Base-by-base conservation (phyloP, 2,329 filamentous ascomycete species). In the Pleomassaria siparia region DNA sequence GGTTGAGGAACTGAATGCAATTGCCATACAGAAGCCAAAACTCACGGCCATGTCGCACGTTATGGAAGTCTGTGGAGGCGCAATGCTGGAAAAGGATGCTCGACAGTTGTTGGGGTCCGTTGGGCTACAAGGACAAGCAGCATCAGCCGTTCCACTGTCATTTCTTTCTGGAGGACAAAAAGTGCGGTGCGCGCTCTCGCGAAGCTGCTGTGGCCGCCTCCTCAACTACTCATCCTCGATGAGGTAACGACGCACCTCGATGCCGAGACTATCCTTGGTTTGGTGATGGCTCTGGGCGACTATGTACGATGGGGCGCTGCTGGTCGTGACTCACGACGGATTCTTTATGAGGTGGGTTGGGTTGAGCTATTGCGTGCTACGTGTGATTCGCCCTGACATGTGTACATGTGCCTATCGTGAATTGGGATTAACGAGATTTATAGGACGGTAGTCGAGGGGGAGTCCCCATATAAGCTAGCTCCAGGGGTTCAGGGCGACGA, bases 201-300 rank as follows among this genome's bases (percentile, higher is more conserved):
- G 1, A 79, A 82, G 40, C 71, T 91, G n/a, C 72, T 92, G 28
- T 86, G 84, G 78, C 74, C 74, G 32, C 76, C 80, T 3, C 88
- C 88, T 16, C 88, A 91, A 55, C 80, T 88, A 47, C 77, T 92
- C 2, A 78, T 92, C 5, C 78, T 92, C 7, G 89, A 92, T 64
- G 90, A 90, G 67, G 85, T 90, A 20, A 94, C 89, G 6, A 92
- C 89, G 1, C 90, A 95, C 74, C 76, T 95, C 32, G 90, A 95
- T 65, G 88, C 87, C 52, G 83, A 94, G 70, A 92, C 87, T 0
- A 88, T 92, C 20, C 80, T 82, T 7, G 88, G 87, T 2, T 71
- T 95, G 45, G 78, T 86, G 1, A 77, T 81, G 20, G 86, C 86
- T 2, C 67, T 95, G 53, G 77, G 79, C 12, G 72, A 72, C n/a